phyloP scores from a whole-genome alignment of 805 yeast species.

The Candida jianshihensis region DNA sequence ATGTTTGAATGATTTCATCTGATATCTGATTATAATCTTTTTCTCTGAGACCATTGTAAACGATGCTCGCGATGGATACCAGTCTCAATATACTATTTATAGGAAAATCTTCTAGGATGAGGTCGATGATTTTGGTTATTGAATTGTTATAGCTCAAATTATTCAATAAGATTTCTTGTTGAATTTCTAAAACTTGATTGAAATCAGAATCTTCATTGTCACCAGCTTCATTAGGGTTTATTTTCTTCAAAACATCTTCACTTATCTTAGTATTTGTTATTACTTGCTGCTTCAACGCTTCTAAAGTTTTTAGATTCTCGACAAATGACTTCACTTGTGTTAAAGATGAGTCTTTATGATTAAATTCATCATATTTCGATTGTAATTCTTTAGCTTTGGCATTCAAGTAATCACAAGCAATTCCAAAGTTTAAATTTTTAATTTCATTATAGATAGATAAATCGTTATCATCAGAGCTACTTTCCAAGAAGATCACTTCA shows the following conservation, averaged over 20 bases:
- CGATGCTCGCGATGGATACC: slow-evolving; percentile 50
- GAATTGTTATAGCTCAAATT: slow-evolving; percentile 33
- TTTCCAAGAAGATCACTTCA: slow-evolving; percentile 13
- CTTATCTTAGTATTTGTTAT: slow-evolving; percentile 71
- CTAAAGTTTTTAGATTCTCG: slow-evolving; percentile 57
- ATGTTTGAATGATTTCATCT: slow-evolving; percentile 50
- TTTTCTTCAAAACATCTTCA: slow-evolving; percentile 48
- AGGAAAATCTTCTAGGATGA: slow-evolving; percentile 40
- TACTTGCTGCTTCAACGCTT: slow-evolving; percentile 58
- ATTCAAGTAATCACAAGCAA: slow-evolving; percentile 70
- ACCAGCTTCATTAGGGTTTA: slow-evolving; percentile 14
- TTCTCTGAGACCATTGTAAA: slow-evolving; percentile 62
- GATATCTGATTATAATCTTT: slow-evolving; percentile 52
- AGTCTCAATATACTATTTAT: slow-evolving; percentile 42
- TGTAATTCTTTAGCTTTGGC: slow-evolving; percentile 65
- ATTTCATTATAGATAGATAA: slow-evolving; percentile 41
- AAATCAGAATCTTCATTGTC: slow-evolving; percentile 19
- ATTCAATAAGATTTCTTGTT: slow-evolving; percentile 63
- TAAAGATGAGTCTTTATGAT: not conserved
- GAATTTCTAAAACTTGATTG: slow-evolving; percentile 47
- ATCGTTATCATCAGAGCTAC: slow-evolving; percentile 21
- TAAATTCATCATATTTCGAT: slow-evolving; percentile 46
- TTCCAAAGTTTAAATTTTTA: slow-evolving; percentile 66
- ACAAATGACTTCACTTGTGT: slow-evolving; percentile 65
- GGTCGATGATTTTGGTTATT: slow-evolving; percentile 35